These are phyloP conservation scores for Pichia exigua DNA, from an alignment of 805 yeast genomes.

Conservation along the genomic window DNA sequence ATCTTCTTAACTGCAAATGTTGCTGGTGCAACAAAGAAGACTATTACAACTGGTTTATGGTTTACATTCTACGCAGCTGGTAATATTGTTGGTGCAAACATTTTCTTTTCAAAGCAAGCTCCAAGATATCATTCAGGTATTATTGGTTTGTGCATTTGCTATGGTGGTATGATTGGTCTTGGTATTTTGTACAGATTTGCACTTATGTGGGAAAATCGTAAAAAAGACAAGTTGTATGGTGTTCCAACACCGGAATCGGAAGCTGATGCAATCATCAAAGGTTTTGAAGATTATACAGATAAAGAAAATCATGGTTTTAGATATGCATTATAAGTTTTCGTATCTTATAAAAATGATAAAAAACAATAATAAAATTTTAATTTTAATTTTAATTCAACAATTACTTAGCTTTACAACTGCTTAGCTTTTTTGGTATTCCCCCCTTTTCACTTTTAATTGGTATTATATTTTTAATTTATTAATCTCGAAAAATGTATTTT, in stretches of 20 bases:
- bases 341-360: neutral
- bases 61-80: conserved; percentile 1
- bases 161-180: conserved; percentile 1
- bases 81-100: neutral
- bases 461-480: no score
- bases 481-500: no score
- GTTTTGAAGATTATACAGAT: neutral
- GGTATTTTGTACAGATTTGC: neutral
- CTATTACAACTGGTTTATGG: neutral
- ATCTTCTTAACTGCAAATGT: conserved; percentile 1
- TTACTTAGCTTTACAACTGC: no score
- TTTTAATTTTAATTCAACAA: no score
- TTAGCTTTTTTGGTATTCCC: no score
- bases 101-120: neutral
- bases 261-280: neutral
- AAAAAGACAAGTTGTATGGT: neutral
- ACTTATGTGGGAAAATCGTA: neutral
- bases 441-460: no score
- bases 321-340: neutral
- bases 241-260: neutral
- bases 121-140: conserved; percentile 1
- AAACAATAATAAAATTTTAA: no score
- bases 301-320: neutral
- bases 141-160: neutral
- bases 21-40: neutral